Conservation (phyloP, 306 rosid genomes). For the Hippophae rhamnoides region DNA sequence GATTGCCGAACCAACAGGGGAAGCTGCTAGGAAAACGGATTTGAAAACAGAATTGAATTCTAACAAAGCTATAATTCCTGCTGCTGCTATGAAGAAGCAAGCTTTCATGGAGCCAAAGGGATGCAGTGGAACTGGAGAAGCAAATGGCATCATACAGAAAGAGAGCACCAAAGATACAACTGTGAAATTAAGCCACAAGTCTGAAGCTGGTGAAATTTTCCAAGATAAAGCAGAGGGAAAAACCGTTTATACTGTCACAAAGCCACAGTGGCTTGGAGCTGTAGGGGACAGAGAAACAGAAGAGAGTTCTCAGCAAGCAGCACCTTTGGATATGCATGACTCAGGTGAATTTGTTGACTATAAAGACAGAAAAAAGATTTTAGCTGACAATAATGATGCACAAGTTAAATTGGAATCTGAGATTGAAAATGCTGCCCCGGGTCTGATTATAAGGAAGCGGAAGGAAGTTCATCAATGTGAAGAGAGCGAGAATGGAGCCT, state of each 20-base stretch:
- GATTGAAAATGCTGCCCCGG: conserved; percentile 79
- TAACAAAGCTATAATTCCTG: conserved; percentile 26
- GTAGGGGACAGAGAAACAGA: conserved; percentile 33
- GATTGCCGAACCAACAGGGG: conserved; percentile 77
- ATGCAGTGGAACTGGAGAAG: conserved; percentile 28
- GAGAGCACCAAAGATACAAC: conserved; percentile 27
- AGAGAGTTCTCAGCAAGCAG: conserved; percentile 30
- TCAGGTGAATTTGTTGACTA: conserved; percentile 69
- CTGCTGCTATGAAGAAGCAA: conserved; percentile 30
- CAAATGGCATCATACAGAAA: conserved; percentile 23
- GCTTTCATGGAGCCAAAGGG: conserved; percentile 29
- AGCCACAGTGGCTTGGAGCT: conserved; percentile 98
- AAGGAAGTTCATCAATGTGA: conserved; percentile 51
- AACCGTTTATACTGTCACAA: conserved; percentile 38
- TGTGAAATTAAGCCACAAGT: conserved; percentile 24
- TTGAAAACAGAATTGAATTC: conserved; percentile 41
- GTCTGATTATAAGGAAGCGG: conserved; percentile 79
- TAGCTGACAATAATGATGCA: conserved; percentile 27
- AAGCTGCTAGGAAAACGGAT: conserved; percentile 65
- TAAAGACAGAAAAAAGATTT: conserved; percentile 64
- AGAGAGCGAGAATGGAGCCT: conserved; percentile 23
- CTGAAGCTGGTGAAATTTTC: conserved; percentile 25
- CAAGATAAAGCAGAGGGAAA: conserved; percentile 34
- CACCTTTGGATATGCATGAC: conserved; percentile 34
- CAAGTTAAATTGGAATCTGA: conserved; percentile 26